Evolutionary conservation across 1,284 basidiomycete genomes (phyloP), one percentile per base, ranked within the genome.

Genomic region (Coriolopsis trogii): DNA sequence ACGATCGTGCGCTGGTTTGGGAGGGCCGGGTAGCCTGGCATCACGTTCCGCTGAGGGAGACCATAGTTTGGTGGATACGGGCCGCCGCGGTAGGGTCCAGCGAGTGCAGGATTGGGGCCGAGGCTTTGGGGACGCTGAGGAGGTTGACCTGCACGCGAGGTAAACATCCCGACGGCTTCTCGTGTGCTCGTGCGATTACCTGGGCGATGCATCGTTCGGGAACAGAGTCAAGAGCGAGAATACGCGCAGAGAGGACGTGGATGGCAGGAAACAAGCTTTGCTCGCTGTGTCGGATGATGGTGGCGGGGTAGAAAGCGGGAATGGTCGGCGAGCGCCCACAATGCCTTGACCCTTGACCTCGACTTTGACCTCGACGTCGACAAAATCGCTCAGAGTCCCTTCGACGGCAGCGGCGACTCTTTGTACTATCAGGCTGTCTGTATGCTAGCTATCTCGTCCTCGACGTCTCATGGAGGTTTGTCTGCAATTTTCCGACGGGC

Each of bases 51-150:
- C 62, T 84, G 85, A 46, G 83, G 83, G 59, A 89, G 68, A 16
- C 79, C 79, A 64, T 83, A 89, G 44, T 73, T 71, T 15, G n/a
- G n/a, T n/a, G 82, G 77, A 72, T 80, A 89, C 45, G 81, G 81
- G 45, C 76, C 78, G n/a, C n/a, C n/a, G 60, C 87, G 81, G 71
- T 82, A 89, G 63, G 84, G 83, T 37, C 72, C 79, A 6, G 79
- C 74, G 56, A 87, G 77, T 39, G 73, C 73, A 59, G 85, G 77
- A 58, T 82, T 84, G 31, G 84, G 81, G n/a, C 79, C 78, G 53
- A 89, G 79, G 69, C 78, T 87, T 59, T 87, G 86, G 48, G 85
- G 85, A 67, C 88, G 78, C 69, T 88, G 87, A 64, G 86, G 86
- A 49, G 87, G 85, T 80, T 89, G 87, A 63, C 87, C 88, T 90